phyloP scores from a whole-genome alignment of 768 basidiomycete species.

The Dioszegia aurantiaca region DNA sequence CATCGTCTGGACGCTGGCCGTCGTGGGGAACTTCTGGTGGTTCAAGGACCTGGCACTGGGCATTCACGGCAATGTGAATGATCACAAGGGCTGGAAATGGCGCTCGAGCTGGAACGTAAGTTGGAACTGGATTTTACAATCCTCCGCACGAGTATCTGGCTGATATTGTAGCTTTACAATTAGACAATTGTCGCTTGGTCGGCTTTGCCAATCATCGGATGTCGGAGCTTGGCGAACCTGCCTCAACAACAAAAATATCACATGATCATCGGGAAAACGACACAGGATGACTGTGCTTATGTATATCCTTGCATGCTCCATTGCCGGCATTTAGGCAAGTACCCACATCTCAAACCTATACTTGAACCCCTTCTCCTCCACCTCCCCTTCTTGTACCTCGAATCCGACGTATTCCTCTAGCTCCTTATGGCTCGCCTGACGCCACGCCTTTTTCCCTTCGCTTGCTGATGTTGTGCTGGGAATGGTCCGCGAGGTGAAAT shows the following conservation, averaged over 20 bases:
- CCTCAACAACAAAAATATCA: no score
- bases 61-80: slow-evolving; percentile 78
- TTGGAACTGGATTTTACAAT: neutral
- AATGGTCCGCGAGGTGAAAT: slow-evolving; percentile 57
- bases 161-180: slow-evolving; percentile 25
- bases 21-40: slow-evolving; percentile 90
- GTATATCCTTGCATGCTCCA: neutral
- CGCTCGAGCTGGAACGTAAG: slow-evolving; percentile 59
- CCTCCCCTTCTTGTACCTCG: slow-evolving; percentile 69
- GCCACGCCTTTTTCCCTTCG: slow-evolving; percentile 56
- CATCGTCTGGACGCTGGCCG: slow-evolving; percentile 59
- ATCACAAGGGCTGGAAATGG: slow-evolving; percentile 78
- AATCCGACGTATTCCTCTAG: slow-evolving; percentile 76
- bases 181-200: neutral
- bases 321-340: neutral
- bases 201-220: no score
- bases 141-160: neutral
- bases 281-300: neutral
- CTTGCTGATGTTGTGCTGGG: slow-evolving; percentile 15
- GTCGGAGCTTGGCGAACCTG: no score
- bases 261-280: neutral
- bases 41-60: slow-evolving; percentile 87
- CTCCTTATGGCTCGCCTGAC: slow-evolving; percentile 61
- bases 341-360: slow-evolving; percentile 99
- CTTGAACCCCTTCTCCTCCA: slow-evolving; percentile 74